Evolutionary conservation across 2,329 filamentous ascomycete species (phyloP).

Genomic region (Biscogniauxia mediterranea): DNA sequence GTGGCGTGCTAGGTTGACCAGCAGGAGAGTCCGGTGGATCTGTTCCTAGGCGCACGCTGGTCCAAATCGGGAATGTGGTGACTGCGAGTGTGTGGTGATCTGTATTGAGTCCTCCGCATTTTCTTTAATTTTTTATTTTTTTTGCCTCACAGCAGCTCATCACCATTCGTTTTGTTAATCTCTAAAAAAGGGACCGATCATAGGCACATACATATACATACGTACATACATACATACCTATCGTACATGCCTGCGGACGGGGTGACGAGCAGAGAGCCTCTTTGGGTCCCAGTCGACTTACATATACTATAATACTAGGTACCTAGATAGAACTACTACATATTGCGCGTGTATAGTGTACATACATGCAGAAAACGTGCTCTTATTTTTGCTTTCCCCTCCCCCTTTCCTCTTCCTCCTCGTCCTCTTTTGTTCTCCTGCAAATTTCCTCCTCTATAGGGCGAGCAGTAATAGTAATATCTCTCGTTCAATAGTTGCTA

Average conservation of each 20-base stretch:
- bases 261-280: constrained; percentile 14
- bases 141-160: constrained; percentile 15
- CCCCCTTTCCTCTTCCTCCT: neutral
- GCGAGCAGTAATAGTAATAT: neutral
- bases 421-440: too few species aligned
- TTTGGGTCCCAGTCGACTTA: constrained; percentile 15
- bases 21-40: constrained; percentile 24
- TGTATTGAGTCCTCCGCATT: constrained; percentile 25
- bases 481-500: neutral
- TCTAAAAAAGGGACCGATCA: constrained; percentile 12
- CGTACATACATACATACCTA: too few species aligned
- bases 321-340: neutral
- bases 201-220: constrained; percentile 5
- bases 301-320: neutral
- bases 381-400: neutral
- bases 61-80: constrained; percentile 35
- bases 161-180: constrained; percentile 12
- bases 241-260: constrained; percentile 10
- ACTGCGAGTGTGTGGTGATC: constrained; percentile 23
- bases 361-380: neutral
- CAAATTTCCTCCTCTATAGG: neutral
- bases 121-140: too few species aligned
- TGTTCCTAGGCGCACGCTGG: constrained; percentile 28
- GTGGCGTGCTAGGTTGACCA: constrained; percentile 28
- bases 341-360: neutral